These are phyloP conservation scores for Arthrobotrys pseudoclavata DNA, from an alignment of 2,329 filamentous ascomycete genomes.

Conservation along the genomic window DNA sequence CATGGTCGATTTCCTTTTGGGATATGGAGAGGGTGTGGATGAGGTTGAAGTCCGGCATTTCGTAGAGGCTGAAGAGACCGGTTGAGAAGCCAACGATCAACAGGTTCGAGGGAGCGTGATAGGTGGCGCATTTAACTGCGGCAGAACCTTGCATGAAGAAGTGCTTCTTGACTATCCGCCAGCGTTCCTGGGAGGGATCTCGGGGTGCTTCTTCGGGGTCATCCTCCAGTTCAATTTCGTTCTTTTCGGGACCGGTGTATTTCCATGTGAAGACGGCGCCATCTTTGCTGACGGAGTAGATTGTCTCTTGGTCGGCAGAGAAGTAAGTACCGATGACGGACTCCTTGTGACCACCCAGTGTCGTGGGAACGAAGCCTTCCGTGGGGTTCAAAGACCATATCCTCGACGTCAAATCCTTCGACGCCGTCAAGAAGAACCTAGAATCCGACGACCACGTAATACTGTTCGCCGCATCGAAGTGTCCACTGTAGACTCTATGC, in stretches of 20 bases:
- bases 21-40: constrained; percentile 96
- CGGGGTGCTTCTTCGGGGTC: constrained; percentile 74
- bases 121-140: constrained; percentile 88
- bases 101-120: constrained; percentile 87
- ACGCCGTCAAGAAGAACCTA: constrained; percentile 91
- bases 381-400: constrained; percentile 95
- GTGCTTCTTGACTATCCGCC: constrained; percentile 90
- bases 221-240: constrained; percentile 67
- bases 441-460: constrained; percentile 98
- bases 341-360: constrained; percentile 90
- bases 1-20: constrained; percentile 94
- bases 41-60: constrained; percentile 94
- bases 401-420: constrained; percentile 90
- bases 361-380: constrained; percentile 89
- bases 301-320: constrained; percentile 88
- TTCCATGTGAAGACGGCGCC: constrained; percentile 97
- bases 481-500: constrained; percentile 86
- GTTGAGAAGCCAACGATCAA: constrained; percentile 97
- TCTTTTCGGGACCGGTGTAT: constrained; percentile 75
- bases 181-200: constrained; percentile 78
- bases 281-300: constrained; percentile 94
- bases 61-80: constrained; percentile 92
- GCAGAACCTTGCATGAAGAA: constrained; percentile 95
- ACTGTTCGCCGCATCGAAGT: constrained; percentile 87
- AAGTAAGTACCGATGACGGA: constrained; percentile 96